These are phyloP conservation scores for Harringtonia aguacate DNA, from an alignment of 2,329 filamentous ascomycete species.

Conservation along the genomic window DNA sequence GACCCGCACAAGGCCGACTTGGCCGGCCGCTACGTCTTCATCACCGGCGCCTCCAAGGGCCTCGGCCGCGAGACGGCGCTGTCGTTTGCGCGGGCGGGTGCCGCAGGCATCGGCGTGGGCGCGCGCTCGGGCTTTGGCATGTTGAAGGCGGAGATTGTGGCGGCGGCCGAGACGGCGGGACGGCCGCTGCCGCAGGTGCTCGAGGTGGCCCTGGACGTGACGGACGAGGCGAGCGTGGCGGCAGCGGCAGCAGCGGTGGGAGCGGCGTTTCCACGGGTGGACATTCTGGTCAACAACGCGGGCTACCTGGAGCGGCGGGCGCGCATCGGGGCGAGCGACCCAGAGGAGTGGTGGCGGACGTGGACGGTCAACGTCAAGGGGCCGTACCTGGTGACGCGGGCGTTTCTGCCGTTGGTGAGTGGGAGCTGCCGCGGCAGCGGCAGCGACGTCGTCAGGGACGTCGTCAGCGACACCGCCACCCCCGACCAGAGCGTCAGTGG, in stretches of 20 bases:
- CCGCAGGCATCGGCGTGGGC: constrained; percentile 34
- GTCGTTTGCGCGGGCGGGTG: constrained; percentile 38
- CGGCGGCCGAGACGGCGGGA: constrained; percentile 18
- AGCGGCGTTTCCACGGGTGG: constrained; percentile 21
- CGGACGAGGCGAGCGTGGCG: constrained; percentile 21
- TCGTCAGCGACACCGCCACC: no score
- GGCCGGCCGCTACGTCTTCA: constrained; percentile 14
- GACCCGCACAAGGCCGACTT: constrained; percentile 12
- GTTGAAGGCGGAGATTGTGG: constrained; percentile 25
- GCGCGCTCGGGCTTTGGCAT: constrained; percentile 36
- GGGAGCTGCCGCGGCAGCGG: no score
- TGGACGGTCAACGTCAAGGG: constrained; percentile 42
- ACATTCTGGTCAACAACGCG: constrained; percentile 29
- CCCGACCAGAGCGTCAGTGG: no score
- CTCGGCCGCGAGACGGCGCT: constrained; percentile 18
- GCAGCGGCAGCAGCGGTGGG: constrained; percentile 21
- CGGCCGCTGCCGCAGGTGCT: constrained; percentile 18
- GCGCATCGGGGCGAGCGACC: constrained; percentile 25
- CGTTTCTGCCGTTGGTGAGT: constrained; percentile 41
- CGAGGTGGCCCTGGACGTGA: constrained; percentile 22
- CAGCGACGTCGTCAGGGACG: no score
- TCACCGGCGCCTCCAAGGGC: constrained; percentile 17
- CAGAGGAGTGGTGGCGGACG: constrained; percentile 32
- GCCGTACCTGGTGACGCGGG: constrained; percentile 29
- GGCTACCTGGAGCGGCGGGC: constrained; percentile 25